Conservation (phyloP, 345 rosid genomes). For the Kernera saxatilis region DNA sequence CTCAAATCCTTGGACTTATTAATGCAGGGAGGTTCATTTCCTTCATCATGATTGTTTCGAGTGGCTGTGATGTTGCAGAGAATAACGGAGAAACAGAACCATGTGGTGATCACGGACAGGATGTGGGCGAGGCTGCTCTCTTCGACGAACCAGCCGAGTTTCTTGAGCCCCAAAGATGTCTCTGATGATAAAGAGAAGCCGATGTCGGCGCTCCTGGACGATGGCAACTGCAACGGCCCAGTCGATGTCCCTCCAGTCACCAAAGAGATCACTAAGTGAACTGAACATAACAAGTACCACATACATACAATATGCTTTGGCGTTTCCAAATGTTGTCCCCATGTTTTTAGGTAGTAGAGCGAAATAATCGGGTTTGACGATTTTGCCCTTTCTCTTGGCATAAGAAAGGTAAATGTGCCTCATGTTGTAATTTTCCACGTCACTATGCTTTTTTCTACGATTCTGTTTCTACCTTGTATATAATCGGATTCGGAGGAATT, state of each 20-base stretch:
- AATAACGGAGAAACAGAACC: conserved; percentile 53
- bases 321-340: not conserved
- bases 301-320: not conserved
- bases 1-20: too few relatives aligned
- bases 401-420: too few relatives aligned
- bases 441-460: not conserved
- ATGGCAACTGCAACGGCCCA: conserved; percentile 25
- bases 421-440: not conserved
- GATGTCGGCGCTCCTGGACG: conserved; percentile 20
- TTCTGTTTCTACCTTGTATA: too few relatives aligned
- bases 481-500: too few relatives aligned
- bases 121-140: conserved; percentile 83
- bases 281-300: not conserved
- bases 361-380: not conserved
- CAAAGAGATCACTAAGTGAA: conserved; percentile 24
- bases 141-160: conserved; percentile 80
- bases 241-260: conserved; percentile 29
- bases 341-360: not conserved
- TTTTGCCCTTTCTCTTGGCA: not conserved
- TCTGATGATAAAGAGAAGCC: conserved; percentile 13
- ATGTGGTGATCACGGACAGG: conserved; percentile 68
- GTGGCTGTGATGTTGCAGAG: conserved; percentile 37
- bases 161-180: conserved; percentile 36
- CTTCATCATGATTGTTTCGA: not conserved
- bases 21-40: too few relatives aligned